Conservation (phyloP, 2,329 filamentous ascomycete genomes). For the Fusarium luffae region DNA sequence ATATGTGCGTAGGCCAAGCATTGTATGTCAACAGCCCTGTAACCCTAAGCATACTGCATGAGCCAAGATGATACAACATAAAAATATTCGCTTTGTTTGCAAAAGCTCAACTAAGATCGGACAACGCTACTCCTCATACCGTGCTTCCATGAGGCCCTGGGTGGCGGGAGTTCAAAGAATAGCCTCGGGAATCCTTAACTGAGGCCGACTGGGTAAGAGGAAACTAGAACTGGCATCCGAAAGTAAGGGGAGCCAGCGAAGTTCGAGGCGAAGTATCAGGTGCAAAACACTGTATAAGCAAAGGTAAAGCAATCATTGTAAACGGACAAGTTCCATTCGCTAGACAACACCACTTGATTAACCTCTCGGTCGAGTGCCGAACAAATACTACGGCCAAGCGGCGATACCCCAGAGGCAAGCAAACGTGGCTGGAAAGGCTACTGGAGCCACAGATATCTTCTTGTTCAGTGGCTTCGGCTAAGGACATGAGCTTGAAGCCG, state of each 20-base stretch:
- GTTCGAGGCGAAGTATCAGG: background rate
- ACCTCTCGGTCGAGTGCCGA: conserved; percentile 45
- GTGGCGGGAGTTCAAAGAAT: conserved; percentile 7
- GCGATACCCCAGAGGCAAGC: conserved; percentile 3
- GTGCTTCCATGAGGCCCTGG: background rate
- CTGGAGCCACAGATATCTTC: conserved; percentile 17
- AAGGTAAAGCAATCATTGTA: background rate
- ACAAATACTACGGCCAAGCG: conserved; percentile 36
- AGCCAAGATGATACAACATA: background rate
- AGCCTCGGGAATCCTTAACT: conserved; percentile 37
- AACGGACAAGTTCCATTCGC: conserved; percentile 28
- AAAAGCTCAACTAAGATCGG: background rate
- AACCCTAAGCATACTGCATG: background rate
- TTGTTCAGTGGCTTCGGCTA: conserved; percentile 43
- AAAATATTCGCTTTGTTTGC: background rate
- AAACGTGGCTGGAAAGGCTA: conserved; percentile 14
- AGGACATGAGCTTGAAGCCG: conserved; percentile 34
- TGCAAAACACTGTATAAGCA: conserved; percentile 6
- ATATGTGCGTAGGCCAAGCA: conserved; percentile 2
- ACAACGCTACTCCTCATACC: background rate
- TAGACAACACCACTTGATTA: conserved; percentile 15
- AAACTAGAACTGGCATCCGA: conserved; percentile 16
- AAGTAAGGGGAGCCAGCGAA: background rate
- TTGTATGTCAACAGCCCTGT: background rate
- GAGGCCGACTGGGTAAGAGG: conserved; percentile 36